These are phyloP conservation scores for Aureobasidium leucospermi DNA, from an alignment of 2,329 filamentous ascomycete species.

Conservation along the genomic window DNA sequence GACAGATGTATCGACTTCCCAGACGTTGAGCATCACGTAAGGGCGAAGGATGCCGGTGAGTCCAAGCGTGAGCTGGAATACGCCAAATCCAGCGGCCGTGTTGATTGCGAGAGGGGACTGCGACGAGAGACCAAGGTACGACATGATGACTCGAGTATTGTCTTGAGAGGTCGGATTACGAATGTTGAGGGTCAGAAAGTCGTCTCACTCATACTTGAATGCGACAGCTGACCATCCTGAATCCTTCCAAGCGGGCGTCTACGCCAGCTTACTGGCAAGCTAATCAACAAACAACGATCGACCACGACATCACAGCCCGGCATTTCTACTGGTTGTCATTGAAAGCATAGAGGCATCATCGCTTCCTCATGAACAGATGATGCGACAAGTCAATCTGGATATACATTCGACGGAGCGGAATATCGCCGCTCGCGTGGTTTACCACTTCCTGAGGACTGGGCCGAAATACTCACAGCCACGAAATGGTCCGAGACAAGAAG, in stretches of 20 bases:
- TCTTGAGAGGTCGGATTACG: not conserved
- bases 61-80: slow-evolving; percentile 5
- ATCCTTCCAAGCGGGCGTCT: not conserved
- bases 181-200: not conserved
- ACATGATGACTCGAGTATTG: not conserved
- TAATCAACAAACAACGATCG: not conserved
- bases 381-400: no score
- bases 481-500: no score
- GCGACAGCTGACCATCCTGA: not conserved
- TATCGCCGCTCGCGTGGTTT: no score
- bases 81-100: not conserved
- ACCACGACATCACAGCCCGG: not conserved
- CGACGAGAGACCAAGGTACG: not conserved
- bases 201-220: not conserved
- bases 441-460: no score
- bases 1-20: not conserved
- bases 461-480: no score
- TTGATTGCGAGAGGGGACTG: not conserved
- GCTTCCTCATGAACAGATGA: no score
- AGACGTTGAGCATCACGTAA: not conserved
- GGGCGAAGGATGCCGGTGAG: not conserved
- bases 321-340: no score
- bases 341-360: no score
- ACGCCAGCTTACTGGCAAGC: no score
- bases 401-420: no score